These are phyloP conservation scores for Letharia columbiana DNA, from an alignment of 495 filamentous ascomycete genomes.

Conservation along the genomic window DNA sequence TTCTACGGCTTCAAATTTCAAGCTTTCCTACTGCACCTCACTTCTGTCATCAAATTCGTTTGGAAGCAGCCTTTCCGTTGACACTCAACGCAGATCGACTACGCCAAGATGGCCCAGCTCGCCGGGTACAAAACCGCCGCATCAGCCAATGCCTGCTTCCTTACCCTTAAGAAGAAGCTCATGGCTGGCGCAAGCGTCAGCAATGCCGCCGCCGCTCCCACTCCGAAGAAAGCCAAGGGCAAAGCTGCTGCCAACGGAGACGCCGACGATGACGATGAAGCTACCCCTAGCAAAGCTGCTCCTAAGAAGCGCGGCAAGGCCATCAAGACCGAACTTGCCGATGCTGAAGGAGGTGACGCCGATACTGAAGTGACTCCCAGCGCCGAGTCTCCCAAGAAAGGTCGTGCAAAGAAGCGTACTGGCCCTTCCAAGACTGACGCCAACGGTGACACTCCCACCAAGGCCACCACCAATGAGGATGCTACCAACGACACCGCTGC, in stretches of 20 bases:
- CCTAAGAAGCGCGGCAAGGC: constrained; percentile 15
- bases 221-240: constrained; percentile 3
- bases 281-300: background rate
- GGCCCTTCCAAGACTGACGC: background rate
- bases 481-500: background rate
- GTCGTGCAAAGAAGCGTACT: background rate
- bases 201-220: background rate
- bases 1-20: background rate
- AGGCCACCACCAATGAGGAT: background rate
- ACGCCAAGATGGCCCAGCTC: constrained; percentile 30
- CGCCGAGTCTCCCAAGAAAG: constrained; percentile 11
- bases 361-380: constrained; percentile 4
- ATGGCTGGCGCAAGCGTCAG: background rate
- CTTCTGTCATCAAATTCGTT: background rate
- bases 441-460: background rate
- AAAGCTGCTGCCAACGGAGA: background rate
- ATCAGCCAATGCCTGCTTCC: constrained; percentile 30
- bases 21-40: background rate
- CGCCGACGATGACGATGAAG: constrained; percentile 4
- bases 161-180: constrained; percentile 29
- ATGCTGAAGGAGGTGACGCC: constrained; percentile 4
- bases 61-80: background rate
- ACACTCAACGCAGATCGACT: constrained; percentile 31
- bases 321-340: constrained; percentile 1
- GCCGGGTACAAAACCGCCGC: constrained; percentile 32